Conservation (phyloP, 1,284 basidiomycete genomes). For the Psilocybe mexicana region DNA sequence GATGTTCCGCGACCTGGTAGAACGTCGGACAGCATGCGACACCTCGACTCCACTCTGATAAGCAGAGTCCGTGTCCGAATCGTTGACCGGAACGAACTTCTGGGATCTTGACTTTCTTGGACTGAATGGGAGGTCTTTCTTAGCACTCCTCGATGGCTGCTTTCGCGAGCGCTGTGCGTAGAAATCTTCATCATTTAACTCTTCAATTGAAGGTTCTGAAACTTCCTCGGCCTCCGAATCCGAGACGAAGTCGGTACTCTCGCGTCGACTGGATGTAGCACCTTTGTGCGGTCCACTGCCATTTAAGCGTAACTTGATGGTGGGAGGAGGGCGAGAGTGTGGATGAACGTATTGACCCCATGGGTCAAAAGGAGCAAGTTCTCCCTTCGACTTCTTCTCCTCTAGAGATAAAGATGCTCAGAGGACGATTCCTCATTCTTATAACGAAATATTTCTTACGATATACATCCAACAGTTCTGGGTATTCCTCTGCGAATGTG, state of each 20-base stretch:
- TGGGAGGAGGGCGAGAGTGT: slow-evolving; percentile 49
- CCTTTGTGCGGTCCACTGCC: slow-evolving; percentile 21
- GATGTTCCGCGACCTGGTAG: slow-evolving; percentile 38
- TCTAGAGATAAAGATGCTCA: slow-evolving; percentile 33
- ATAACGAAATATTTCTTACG: slow-evolving; percentile 39
- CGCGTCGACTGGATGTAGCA: slow-evolving; percentile 11
- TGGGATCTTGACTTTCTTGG: slow-evolving; percentile 56
- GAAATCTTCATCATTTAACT: slow-evolving; percentile 25
- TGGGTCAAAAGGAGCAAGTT: slow-evolving; percentile 60
- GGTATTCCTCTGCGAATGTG: slow-evolving; percentile 39
- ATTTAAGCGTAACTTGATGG: slow-evolving; percentile 25
- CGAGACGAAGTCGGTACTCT: slow-evolving; percentile 26
- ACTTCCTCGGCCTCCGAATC: slow-evolving; percentile 37
- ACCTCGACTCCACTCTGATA: slow-evolving; percentile 34
- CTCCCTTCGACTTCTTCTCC: slow-evolving; percentile 40
- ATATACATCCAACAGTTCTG: slow-evolving; percentile 54
- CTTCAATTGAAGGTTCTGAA: slow-evolving; percentile 30
- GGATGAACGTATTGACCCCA: slow-evolving; percentile 58
- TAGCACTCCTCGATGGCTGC: slow-evolving; percentile 14
- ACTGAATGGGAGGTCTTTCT: slow-evolving; percentile 55
- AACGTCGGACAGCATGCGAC: slow-evolving; percentile 32
- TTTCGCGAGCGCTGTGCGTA: slow-evolving; percentile 21
- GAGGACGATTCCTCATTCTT: neutral
- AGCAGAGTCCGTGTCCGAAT: slow-evolving; percentile 38
- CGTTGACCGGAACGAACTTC: slow-evolving; percentile 35